A percentile compares a stretch with the other conserved stretches of the same genome.
These are phyloP conservation scores for Pulveroboletus sp. DNA, from an alignment of 768 basidiomycete species.

Conservation along the genomic window DNA sequence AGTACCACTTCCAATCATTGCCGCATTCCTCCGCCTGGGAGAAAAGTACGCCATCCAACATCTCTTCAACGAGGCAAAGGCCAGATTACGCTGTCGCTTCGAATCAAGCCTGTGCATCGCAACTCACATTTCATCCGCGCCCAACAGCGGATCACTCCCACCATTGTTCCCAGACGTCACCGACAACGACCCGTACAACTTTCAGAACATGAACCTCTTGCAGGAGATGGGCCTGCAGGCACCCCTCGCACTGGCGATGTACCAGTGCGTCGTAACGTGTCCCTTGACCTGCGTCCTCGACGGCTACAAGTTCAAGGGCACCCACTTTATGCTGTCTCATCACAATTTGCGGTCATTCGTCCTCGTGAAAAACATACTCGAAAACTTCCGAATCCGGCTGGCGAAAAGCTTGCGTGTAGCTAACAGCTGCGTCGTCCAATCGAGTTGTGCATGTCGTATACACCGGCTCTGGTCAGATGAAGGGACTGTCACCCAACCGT, in stretches of 20 bases:
- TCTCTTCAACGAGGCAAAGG: constrained; percentile 9
- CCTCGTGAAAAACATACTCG: constrained; percentile 4
- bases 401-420: background rate
- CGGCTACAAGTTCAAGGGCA: constrained; percentile 1
- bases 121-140: background rate
- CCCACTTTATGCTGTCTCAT: background rate
- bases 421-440: background rate
- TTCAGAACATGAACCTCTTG: constrained; percentile 18
- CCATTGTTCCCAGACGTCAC: background rate
- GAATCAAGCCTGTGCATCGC: background rate
- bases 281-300: background rate
- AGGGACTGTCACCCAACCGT: background rate
- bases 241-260: constrained; percentile 7
- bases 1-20: background rate
- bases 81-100: background rate
- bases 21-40: constrained; percentile 17
- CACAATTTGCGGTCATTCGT: constrained; percentile 7
- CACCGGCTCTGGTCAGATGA: background rate
- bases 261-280: background rate
- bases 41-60: constrained; percentile 15
- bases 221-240: constrained; percentile 1
- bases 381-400: background rate
- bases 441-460: background rate
- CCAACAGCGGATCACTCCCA: no score
- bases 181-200: constrained; percentile 10